Evolutionary conservation across 345 rosid genomes (phyloP), one percentile per base, ranked within the genome.

Genomic region (Rhizophora mangle): DNA sequence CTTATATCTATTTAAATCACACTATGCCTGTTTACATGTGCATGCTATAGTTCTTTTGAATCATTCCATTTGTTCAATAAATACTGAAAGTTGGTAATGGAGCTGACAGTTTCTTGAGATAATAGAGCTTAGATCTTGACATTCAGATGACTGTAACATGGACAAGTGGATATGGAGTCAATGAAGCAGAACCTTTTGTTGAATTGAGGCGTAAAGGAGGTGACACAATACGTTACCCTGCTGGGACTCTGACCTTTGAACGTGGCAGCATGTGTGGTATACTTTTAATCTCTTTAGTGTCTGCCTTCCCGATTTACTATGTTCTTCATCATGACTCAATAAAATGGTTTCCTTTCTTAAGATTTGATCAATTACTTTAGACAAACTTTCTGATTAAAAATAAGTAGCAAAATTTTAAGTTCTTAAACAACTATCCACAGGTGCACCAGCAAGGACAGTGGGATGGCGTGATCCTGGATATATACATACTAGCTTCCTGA

Each of bases 71-170:
- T 43, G 49, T 43, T 43, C 49, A 13, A 39, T 11, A 9, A 39
- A 10, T 39, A 39, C 46, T 10, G 46, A 11, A 39, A 43, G 49
- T 43, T 13, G 4, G 3, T 65, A 19, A 18, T 51, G 63, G 55
- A 52, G 16, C 67, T 51, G 13, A 24, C 9, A 29, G 18, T 62
- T 56, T 36, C 37, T 55, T 11, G 13, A 20, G 27, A 2, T 60
- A 52, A 31, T 15, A 22, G 21, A 10, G 46, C 22, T 51, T 13
- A 62, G 29, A 49, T 58, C 22, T 51, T 62, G n/a, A 34, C 64
- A n/a, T 30, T 76, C 79, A 87, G 93, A 89, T 89, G 96, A 86
- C 93, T 15, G 81, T 89, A 32, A 89, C 93, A 68, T 89, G 91
- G 96, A 87, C 91, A 30, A 89, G 93, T 75, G 93, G 96, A 39